These are phyloP conservation scores for Thielaviopsis populi DNA, from an alignment of 2,329 filamentous ascomycete genomes.

Conservation along the genomic window DNA sequence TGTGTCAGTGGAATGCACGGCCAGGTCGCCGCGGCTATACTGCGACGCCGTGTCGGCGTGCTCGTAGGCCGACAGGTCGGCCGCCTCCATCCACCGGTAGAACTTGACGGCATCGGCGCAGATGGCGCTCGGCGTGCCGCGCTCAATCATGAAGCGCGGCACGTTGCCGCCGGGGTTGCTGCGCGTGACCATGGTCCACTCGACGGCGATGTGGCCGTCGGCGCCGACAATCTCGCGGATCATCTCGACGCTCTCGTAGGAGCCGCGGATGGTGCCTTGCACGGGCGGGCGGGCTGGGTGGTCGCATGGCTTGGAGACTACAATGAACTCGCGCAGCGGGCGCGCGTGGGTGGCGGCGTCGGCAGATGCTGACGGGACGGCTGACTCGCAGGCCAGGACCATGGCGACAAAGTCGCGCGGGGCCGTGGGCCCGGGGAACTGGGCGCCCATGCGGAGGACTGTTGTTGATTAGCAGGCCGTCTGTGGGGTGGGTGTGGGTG, in stretches of 20 bases:
- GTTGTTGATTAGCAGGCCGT: no score
- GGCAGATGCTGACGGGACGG: background rate
- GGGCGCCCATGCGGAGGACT: conserved; percentile 76
- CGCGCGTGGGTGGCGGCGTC: conserved; percentile 7
- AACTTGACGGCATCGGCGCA: conserved; percentile 68
- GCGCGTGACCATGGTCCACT: conserved; percentile 87
- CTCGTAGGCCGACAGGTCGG: conserved; percentile 6
- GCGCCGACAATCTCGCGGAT: conserved; percentile 55
- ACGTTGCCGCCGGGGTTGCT: conserved; percentile 82
- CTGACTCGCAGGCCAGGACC: conserved; percentile 39
- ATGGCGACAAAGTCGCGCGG: conserved; percentile 78
- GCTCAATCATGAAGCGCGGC: conserved; percentile 80
- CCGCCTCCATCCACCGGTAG: conserved; percentile 47
- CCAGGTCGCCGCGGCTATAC: background rate
- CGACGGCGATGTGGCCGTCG: conserved; percentile 30
- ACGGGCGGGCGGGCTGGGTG: conserved; percentile 59
- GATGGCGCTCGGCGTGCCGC: conserved; percentile 70
- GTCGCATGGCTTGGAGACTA: conserved; percentile 70
- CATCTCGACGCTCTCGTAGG: conserved; percentile 84
- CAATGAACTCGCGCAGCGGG: conserved; percentile 59
- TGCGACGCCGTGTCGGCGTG: background rate
- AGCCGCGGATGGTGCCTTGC: conserved; percentile 62
- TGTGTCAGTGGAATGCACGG: background rate
- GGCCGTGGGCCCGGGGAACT: conserved; percentile 78
- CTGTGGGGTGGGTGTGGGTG: no score